Base-by-base conservation (phyloP, 495 filamentous ascomycete genomes). In the Penicillium crystallinum region DNA sequence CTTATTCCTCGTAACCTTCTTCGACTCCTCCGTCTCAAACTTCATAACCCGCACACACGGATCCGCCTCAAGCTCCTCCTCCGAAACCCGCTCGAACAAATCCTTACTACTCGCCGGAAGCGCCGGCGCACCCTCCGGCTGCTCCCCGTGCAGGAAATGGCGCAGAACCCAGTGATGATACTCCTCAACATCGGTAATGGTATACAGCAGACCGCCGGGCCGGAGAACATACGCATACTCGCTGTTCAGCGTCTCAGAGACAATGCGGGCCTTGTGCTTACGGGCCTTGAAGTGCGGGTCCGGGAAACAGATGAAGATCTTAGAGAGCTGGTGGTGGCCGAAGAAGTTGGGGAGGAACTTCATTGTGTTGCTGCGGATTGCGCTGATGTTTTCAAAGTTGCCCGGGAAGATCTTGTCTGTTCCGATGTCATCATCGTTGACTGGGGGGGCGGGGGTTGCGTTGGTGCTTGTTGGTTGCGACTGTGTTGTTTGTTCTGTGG, bases 301-400 rank as follows among this genome's bases (percentile, higher is more conserved):
- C 0, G 93, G 93, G 71, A 98, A 98, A 74, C 93, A 97, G 63
- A 98, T 87, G 68, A 97, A 98, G 65, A 96, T 87, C 66, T 90
- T 92, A 48, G 78, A 79, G 25, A 98, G 82, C 64, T 95, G 87
- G 22, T 65, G 61, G 36, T 69, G 86, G 46, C 67, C 71, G 75
- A 97, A 97, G 77, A 96, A 95, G 66, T 97, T 96, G 35, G 93
- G 92, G 14, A 97, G 74, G 74, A 97, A 97, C 59, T 97, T 97
- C 93, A 98, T 98, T 12, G 88, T 89, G 74, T 98, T 98, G 54
- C 87, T 87, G 52, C 93, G 86, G 36, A 97, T 69, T 51, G 89
- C 91, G 40, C 84, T 77, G 53, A 91, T 85, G 69, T 98, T 97
- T 59, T 90, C 86, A 70, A 91, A 97, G 11, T 72, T 69, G 36